Base-by-base conservation (phyloP, 1,284 basidiomycete genomes). In the Melampsora americana region DNA sequence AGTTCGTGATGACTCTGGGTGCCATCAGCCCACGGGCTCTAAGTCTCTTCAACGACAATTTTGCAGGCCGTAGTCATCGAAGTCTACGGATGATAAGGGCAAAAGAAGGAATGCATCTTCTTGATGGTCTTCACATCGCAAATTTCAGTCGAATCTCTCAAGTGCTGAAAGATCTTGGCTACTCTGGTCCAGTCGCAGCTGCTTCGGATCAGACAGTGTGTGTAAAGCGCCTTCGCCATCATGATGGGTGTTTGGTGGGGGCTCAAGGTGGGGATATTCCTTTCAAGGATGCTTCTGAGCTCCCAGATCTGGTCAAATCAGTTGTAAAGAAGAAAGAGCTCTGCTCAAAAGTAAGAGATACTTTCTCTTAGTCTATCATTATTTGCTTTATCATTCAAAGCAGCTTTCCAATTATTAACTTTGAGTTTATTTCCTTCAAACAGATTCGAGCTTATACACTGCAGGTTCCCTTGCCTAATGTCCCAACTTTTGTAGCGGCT, bases 401-500 rank as follows among this genome's bases (percentile, higher is more conserved):
- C 28, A 6, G 44, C 28, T 32, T 20, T 35, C 35, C 35, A 35
- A 35, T 35, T 9, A 35, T 35, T 35, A 35, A 35, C 35, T 35
- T 35, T 9, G 35, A 35, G 35, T 35, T 3, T 35, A 35, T 26
- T 9, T 9, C 35, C 35, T 35, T 35, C 9, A 9, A 35, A 35
- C 44, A 69, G 66, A 53, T 65, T 11, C 16, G 62, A 39, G 62
- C 62, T 18, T 65, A 65, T 32, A 65, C 62, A 32, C 35, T 65
- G n/a, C 62, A 65, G 32, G 30, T 65, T 30, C 66, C 66, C 18
- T 48, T 67, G 7, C 46, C 39, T 46, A 42, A 42, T 16, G 35
- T 35, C 35, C 35, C 35, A 35, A 35, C 35, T 35, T 35, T 35
- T 35, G 35, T 35, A 35, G 35, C 23, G 28, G 16, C 66, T 42